Base-by-base conservation (phyloP, 768 basidiomycete species). In the Roridomyces roridus region DNA sequence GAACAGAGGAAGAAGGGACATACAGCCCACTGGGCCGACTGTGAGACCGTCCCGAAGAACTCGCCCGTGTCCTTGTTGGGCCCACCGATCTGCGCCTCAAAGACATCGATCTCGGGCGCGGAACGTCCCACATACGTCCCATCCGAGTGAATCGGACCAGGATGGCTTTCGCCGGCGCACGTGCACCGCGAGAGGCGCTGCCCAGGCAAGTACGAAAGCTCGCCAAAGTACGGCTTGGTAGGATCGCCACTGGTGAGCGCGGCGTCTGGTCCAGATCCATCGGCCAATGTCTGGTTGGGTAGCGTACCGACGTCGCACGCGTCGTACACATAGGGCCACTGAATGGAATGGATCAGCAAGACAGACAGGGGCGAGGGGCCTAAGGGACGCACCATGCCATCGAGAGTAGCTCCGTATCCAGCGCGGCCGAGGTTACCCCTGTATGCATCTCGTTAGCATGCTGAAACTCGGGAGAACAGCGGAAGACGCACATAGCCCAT, bases 251-350 rank as follows among this genome's bases (percentile, higher is more conserved):
- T 80, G 17, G 79, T 78, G 4, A 74, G 55, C 11, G 88, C 88
- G 12, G 26, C 80, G 17, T 43, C 47, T 3, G 69, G 69, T 12
- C 84, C 47, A 4, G 69, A 69, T 12, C 84, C 89, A 45, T 87
- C 83, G 60, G 84, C 52, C 46, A 56, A 70, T 12, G 88, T 83
- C 70, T 96, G 94, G 70, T 93, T 93, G 10, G 83, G 76, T 1
- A 89, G 74, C 3, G 92, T 93, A 5, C 92, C 92, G 14, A 91
- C 81, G 67, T 94, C 92, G 68, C 92, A 93, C 5, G 84, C 68
- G 56, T 88, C 85, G 62, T 88, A 88, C 6, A 80, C 80, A 65
- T 86, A 88, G 24, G 87, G 88, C 85, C 86, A 88, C 84, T 63
- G 63, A 1, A 23, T 4, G 20, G 21, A 15, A 14, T 34, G 23